Evolutionary conservation across 2,329 filamentous ascomycete species (phyloP), one percentile per base, ranked within the genome.

Genomic region (Talaromyces sp.): DNA sequence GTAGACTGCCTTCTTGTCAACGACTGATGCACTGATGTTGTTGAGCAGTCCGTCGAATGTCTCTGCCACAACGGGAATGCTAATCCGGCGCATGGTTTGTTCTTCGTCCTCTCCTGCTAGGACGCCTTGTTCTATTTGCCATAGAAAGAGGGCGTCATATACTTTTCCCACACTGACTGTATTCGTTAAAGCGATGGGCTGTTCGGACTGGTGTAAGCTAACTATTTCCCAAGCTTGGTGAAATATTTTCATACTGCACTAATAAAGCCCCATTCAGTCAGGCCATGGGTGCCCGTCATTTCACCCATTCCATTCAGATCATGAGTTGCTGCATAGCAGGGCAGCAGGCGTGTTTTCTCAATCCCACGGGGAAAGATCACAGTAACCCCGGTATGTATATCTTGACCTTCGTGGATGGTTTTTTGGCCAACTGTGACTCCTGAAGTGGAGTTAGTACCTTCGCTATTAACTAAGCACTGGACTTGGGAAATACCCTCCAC

Each of bases 281-380:
- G 9, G 3, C 49, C 45, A 22, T 62, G 61, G 7, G 49, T 39
- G 5, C 61, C 61, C 1, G 61, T 62, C 61, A 62, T 54, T 47
- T 62, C 61, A 10, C 61, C 61, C 61, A 62, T 62, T 13, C 61
- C 61, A 56, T 62, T 62, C 3, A 62, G 49, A 31, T 62, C 49
- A 35, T 62, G 61, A 1, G 49, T 62, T 33, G 61, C 61, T 11
- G 61, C 61, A 56, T 62, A 62, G 61, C 61, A 56, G 2, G 61
- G 61, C 37, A 54, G 7, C 7, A 41, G 49, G 13, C 61, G 61
- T 33, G 49, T 62, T 10, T 62, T 39, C 7, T 56, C 27, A 11
- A 27, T 35, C n/a, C 61, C 61, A 3, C 61, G 61, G 7, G 61
- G 61, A 22, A 62, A 22, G 8, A 62, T 62, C 49, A 62, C 61